Evolutionary conservation across 805 yeast species (phyloP).

Genomic region (Candida oleophila): DNA sequence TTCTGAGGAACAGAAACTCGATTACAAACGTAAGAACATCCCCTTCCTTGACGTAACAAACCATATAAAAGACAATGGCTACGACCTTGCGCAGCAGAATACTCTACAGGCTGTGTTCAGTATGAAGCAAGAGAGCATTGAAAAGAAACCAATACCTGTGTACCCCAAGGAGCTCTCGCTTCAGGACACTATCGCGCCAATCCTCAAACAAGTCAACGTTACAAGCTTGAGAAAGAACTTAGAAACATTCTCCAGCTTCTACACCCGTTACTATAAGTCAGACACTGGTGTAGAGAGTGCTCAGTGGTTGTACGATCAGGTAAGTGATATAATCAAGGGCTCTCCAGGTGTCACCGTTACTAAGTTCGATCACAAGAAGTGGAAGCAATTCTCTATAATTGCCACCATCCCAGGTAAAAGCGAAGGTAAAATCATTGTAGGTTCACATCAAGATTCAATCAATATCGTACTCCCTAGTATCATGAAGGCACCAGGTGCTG

Average conservation of each 20-base stretch:
- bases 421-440: slow-evolving; percentile 58
- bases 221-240: slow-evolving; percentile 51
- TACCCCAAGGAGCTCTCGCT: slow-evolving; percentile 53
- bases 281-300: slow-evolving; percentile 70
- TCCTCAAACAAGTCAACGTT: slow-evolving; percentile 46
- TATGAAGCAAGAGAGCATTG: slow-evolving; percentile 28
- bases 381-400: slow-evolving; percentile 79
- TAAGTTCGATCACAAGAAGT: slow-evolving; percentile 59
- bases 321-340: slow-evolving; percentile 38
- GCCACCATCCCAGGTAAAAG: slow-evolving; percentile 59
- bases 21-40: slow-evolving; percentile 40
- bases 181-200: slow-evolving; percentile 34
- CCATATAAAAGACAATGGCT: slow-evolving; percentile 23
- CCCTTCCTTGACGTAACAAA: slow-evolving; percentile 67
- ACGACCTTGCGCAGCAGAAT: slow-evolving; percentile 21
- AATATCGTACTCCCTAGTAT: slow-evolving; percentile 69
- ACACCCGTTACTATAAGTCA: slow-evolving; percentile 74
- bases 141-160: slow-evolving; percentile 16
- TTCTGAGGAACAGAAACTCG: slow-evolving; percentile 35
- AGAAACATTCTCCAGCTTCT: slow-evolving; percentile 64
- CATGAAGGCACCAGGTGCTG: slow-evolving; percentile 88
- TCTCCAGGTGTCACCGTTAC: slow-evolving; percentile 30
- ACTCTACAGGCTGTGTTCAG: slow-evolving; percentile 9
- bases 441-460: slow-evolving; percentile 86
- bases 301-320: slow-evolving; percentile 58